Percentiles rank a stretch among this genome's conserved stretches.
Evolutionary conservation across 169 alveolate genomes (phyloP).

Genomic region (Blepharisma undulans): DNA sequence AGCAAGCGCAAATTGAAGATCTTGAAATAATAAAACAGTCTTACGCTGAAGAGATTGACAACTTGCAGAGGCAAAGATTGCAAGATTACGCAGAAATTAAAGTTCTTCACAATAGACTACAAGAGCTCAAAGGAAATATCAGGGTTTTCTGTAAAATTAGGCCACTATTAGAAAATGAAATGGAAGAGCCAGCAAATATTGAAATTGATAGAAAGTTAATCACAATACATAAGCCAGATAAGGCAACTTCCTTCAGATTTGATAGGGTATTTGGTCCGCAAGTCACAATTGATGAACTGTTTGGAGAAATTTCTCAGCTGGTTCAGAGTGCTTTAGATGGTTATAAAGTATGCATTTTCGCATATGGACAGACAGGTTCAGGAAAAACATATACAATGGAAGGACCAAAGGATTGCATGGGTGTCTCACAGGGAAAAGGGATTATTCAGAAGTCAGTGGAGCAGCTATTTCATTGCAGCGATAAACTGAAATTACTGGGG

Average conservation of each 20-base stretch:
- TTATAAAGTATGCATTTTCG: slow-evolving; percentile 81
- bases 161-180: slow-evolving; percentile 73
- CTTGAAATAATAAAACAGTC: neutral
- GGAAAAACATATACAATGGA: slow-evolving; percentile 87
- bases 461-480: slow-evolving; percentile 62
- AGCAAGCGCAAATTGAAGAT: neutral
- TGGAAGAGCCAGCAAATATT: neutral
- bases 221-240: neutral
- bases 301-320: slow-evolving; percentile 77
- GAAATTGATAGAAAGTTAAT: neutral
- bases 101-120: slow-evolving; percentile 42
- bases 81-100: slow-evolving; percentile 15
- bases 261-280: slow-evolving; percentile 71
- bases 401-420: slow-evolving; percentile 55
- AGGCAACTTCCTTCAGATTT: slow-evolving; percentile 57
- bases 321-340: slow-evolving; percentile 84
- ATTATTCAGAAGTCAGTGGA: slow-evolving; percentile 86
- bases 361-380: slow-evolving; percentile 88
- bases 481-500: slow-evolving; percentile 51
- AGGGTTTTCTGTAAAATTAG: slow-evolving; percentile 88
- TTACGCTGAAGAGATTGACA: neutral
- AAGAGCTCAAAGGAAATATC: slow-evolving; percentile 87
- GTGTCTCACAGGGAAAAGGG: slow-evolving; percentile 63
- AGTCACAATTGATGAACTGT: slow-evolving; percentile 64
- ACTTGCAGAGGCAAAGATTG: neutral